Evolutionary conservation across 768 basidiomycete species (phyloP), one percentile per base, ranked within the genome.

Genomic region (Baorangia bicolor): DNA sequence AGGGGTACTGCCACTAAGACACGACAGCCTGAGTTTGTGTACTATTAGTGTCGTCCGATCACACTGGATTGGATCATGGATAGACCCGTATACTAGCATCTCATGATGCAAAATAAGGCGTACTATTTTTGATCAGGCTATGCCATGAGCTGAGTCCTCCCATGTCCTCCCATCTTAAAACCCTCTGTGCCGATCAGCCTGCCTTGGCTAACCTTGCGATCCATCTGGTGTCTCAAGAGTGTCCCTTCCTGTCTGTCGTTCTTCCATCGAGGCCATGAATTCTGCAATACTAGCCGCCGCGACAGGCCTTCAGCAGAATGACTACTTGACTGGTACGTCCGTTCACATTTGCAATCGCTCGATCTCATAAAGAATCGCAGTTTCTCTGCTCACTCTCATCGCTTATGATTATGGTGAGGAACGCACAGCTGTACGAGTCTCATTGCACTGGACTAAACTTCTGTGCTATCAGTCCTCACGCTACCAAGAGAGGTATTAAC

Each of bases 401-500:
- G 33, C 39, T 23, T 60, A 60, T 11, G 59, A 60, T 37, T 59
- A 55, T 39, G 41, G 59, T 60, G 40, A 28, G 50, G n/a, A 30
- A 37, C 18, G 8, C 6, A 35, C 16, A 14, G 30, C 28, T 34
- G 10, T 33, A 23, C 14, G 21, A 35, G 31, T 31, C 51, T 35
- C 34, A 20, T 23, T 25, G 6, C 4, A 27, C 21, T 14, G 28
- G 20, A 25, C 37, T 45, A 8, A 8, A 49, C 20, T 23, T 28
- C 38, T 18, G 5, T n/a, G n/a, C 30, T 10, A 11, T 28, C 18
- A 59, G 56, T 57, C 18, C 55, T 59, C 8, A 57, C 55, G 0
- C 47, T 59, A n/a, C 42, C 48, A 1, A 49, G 16, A 43, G 58
- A 60, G 51, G 58, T 57, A 44, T 38, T 4, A 13, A 14, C 8